Evolutionary conservation across 73 alveolate genomes (phyloP).

Genomic region (Paramecium caudatum): DNA sequence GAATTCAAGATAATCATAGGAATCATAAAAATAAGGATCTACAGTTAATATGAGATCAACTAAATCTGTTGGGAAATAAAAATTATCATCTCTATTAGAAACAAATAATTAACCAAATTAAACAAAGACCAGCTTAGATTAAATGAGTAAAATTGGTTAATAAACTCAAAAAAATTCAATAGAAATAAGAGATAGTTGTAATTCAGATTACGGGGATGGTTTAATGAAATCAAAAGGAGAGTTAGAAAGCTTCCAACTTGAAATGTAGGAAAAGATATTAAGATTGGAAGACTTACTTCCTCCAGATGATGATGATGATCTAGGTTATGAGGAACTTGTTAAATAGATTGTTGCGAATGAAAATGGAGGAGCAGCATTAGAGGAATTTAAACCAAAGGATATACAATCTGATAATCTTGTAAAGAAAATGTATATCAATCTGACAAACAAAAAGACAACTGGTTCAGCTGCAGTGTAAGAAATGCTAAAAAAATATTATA

Average conservation of each 20-base stretch:
- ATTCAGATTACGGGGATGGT: neutral
- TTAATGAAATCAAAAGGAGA: constrained; percentile 20
- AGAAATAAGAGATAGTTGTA: neutral
- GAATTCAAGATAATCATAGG: constrained; percentile 14
- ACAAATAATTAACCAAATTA: neutral
- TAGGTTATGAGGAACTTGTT: constrained; percentile 41
- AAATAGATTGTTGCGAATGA: neutral
- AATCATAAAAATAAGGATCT: neutral
- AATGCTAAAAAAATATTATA: constrained; percentile 22
- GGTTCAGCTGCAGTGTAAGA: neutral
- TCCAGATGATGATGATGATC: constrained; percentile 7
- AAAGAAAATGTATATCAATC: neutral
- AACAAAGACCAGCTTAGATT: constrained; percentile 35
- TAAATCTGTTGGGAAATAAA: constrained; percentile 18
- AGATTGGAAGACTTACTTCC: neutral
- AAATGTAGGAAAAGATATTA: neutral
- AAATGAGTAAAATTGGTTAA: constrained; percentile 12
- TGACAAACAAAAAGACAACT: neutral
- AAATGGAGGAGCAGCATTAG: constrained; percentile 41
- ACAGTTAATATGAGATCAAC: neutral
- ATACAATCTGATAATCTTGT: neutral
- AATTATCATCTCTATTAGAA: neutral
- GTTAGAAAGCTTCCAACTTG: neutral
- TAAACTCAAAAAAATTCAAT: constrained; percentile 12
- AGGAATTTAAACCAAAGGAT: constrained; percentile 22